These are phyloP conservation scores for Lachnellula willkommii DNA, from an alignment of 2,329 filamentous ascomycete species.

Conservation along the genomic window DNA sequence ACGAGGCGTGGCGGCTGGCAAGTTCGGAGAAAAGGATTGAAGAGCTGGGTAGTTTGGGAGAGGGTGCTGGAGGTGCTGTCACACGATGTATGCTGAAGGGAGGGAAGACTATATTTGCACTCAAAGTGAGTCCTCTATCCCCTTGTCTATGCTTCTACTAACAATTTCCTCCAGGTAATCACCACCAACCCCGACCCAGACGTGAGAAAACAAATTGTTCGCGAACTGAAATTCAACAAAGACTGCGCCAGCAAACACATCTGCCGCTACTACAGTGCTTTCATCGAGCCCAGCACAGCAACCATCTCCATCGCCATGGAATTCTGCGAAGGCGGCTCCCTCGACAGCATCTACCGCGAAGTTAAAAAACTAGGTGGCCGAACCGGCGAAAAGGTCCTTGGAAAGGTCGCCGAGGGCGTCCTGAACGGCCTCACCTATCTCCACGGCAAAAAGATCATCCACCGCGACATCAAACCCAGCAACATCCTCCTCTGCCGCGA, in stretches of 20 bases:
- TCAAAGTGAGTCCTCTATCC: conserved; percentile 64
- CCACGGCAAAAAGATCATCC: conserved; percentile 93
- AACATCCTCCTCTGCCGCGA: conserved; percentile 92
- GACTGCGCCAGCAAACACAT: conserved; percentile 94
- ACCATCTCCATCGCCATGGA: conserved; percentile 99
- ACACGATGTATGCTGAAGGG: conserved; percentile 85
- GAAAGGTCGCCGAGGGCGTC: conserved; percentile 94
- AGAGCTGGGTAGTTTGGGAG: conserved; percentile 83
- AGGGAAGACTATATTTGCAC: conserved; percentile 88
- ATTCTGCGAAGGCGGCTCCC: conserved; percentile 92
- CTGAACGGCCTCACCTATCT: conserved; percentile 91
- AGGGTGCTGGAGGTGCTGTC: conserved; percentile 92
- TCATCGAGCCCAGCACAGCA: conserved; percentile 90
- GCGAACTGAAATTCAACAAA: conserved; percentile 96
- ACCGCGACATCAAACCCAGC: conserved; percentile 96
- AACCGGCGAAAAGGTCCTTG: conserved; percentile 93
- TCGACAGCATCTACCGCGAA: conserved; percentile 96
- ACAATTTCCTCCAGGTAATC: conserved; percentile 62
- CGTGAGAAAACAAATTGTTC: conserved; percentile 96
- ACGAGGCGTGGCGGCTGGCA: conserved; percentile 91
- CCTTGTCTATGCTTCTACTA: background rate
- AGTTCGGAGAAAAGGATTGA: conserved; percentile 82
- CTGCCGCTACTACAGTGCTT: conserved; percentile 94
- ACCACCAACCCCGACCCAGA: conserved; percentile 97
- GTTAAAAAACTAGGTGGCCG: conserved; percentile 92